Evolutionary conservation across 176 grass and related monocot species (phyloP), one percentile per base, ranked within the genome.

Genomic region (Eragrostis nindensis): DNA sequence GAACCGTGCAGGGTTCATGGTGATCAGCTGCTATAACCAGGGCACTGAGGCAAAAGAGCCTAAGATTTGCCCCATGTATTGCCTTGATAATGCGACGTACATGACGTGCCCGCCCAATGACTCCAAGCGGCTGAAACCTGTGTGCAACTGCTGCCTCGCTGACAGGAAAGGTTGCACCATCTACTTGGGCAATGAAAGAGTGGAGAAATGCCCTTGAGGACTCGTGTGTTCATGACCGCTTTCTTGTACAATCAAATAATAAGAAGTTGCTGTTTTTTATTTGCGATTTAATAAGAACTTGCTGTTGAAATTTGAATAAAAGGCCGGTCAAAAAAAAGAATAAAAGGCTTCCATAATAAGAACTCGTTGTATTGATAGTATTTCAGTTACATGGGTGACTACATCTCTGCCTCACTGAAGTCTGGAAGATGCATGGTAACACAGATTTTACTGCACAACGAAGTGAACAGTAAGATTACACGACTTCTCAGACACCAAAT

Each of bases 61-160:
- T 6, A 72, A 27, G 73, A 0, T 63, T 24, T 92, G 86, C 40
- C 42, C 89, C 6, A 6, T 53, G 21, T 78, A 62, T 25, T 88
- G 90, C 55, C 40, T 74, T n/a, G 15, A 9, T 56, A 24, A 68
- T 19, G 68, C 74, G 0, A 14, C 15, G 44, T 71, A 86, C 73
- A 92, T 89, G 90, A 92, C 66, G 0, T 89, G 90, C 67, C 74
- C 45, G 24, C 77, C 90, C 14, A 86, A 49, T 1, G 50, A 68
- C 17, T 3, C 1, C 18, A n/a, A 92, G 82, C 12, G 42, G 32
- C n/a, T 79, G 59, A 12, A 27, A 7, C 73, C 82, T 11, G 82
- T 14, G 16, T 92, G 86, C 78, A 92, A 92, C 82, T 89, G 86
- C 83, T 79, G 90, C 82, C 3, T 83, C 11, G 90, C 79, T 25